phyloP scores from a whole-genome alignment of 805 yeast species.

The Wickerhamiella shivajii region DNA sequence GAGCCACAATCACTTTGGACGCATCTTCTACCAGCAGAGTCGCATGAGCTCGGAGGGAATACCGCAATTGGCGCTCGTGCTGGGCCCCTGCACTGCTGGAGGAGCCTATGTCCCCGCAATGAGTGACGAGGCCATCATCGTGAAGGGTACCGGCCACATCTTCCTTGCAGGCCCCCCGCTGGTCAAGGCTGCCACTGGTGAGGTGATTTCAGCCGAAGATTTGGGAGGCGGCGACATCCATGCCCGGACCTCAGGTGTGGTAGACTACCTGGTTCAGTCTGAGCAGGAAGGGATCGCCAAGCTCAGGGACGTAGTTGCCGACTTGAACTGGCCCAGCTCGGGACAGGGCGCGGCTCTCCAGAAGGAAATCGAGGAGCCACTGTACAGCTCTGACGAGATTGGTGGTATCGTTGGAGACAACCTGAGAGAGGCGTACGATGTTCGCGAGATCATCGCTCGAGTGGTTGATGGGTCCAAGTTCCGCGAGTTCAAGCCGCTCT shows the following conservation, averaged over 20 bases:
- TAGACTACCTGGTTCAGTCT: slow-evolving; percentile 20
- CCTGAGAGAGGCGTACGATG: slow-evolving; percentile 20
- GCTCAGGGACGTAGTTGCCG: slow-evolving; percentile 19
- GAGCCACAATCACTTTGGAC: slow-evolving; percentile 24
- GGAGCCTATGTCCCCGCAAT: slow-evolving; percentile 26
- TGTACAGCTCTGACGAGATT: slow-evolving; percentile 20
- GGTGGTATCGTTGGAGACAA: slow-evolving; percentile 23
- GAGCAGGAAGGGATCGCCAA: slow-evolving; percentile 23
- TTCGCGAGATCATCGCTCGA: slow-evolving; percentile 23
- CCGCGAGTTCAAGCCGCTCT: slow-evolving; percentile 21
- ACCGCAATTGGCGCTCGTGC: slow-evolving; percentile 22
- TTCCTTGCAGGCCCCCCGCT: slow-evolving; percentile 25
- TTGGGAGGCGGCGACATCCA: slow-evolving; percentile 25
- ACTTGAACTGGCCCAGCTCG: slow-evolving; percentile 11
- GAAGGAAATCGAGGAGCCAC: neutral
- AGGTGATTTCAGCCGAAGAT: slow-evolving; percentile 22
- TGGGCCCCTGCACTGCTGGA: slow-evolving; percentile 26
- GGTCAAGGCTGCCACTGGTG: slow-evolving; percentile 26
- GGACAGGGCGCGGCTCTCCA: slow-evolving; percentile 1
- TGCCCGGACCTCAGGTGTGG: slow-evolving; percentile 21
- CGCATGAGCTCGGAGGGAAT: slow-evolving; percentile 21
- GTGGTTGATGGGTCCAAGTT: slow-evolving; percentile 23
- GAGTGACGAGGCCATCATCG: slow-evolving; percentile 24
- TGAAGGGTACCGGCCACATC: slow-evolving; percentile 23
- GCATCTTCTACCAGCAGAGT: slow-evolving; percentile 23